Conservation (phyloP, 768 basidiomycete genomes). For the Tephrocybe sp. region DNA sequence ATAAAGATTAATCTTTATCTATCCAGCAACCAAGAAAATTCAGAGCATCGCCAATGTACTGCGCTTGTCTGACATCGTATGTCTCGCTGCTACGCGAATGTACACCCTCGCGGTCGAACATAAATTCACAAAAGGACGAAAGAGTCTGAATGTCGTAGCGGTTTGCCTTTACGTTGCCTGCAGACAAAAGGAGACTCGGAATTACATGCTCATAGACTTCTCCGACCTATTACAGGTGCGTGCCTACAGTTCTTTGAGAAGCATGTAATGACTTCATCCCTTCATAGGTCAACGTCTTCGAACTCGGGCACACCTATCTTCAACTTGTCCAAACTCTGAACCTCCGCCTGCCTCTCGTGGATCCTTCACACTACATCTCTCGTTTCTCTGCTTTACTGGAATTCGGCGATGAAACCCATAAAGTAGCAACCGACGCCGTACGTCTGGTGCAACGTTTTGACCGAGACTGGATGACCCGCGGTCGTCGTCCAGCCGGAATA, state of each 20-base stretch:
- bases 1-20: not conserved
- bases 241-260: not conserved
- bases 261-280: not conserved
- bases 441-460: conserved; percentile 92
- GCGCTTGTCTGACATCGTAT: conserved; percentile 75
- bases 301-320: conserved; percentile 93
- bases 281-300: conserved; percentile 90
- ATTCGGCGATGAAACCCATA: conserved; percentile 92
- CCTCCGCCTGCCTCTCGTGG: conserved; percentile 83
- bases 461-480: conserved; percentile 96
- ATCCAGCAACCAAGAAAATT: conserved; percentile 76
- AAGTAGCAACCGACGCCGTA: conserved; percentile 89
- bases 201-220: conserved; percentile 98
- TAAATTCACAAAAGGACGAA: conserved; percentile 92
- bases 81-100: conserved; percentile 77
- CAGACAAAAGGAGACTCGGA: conserved; percentile 84
- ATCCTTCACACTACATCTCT: conserved; percentile 95
- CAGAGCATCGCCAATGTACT: conserved; percentile 77
- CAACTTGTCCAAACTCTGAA: conserved; percentile 88
- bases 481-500: conserved; percentile 93
- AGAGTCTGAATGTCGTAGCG: conserved; percentile 90
- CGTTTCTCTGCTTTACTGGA: conserved; percentile 94
- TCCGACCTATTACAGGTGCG: conserved; percentile 89
- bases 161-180: conserved; percentile 96
- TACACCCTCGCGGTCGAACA: conserved; percentile 94